These are phyloP conservation scores for Brassica cretica DNA, from an alignment of 345 rosid species.

Conservation along the genomic window DNA sequence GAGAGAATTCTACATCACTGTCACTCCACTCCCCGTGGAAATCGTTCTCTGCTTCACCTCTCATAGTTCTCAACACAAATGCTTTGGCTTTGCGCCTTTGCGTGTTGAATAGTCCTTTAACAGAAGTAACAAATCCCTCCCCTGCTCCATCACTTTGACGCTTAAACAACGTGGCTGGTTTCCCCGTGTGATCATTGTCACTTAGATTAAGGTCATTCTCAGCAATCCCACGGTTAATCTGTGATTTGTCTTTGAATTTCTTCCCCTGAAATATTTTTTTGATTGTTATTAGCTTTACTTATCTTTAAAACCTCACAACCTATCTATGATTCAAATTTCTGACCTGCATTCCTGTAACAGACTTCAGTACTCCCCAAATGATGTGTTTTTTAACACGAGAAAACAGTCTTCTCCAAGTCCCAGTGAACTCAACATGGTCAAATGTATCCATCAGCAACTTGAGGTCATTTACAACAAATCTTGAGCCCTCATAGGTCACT, in stretches of 20 bases:
- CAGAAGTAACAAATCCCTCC: conserved; percentile 92
- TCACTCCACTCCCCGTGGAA: conserved; percentile 94
- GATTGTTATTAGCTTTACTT: conserved; percentile 1
- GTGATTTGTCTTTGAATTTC: conserved; percentile 87
- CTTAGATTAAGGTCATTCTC: conserved; percentile 77
- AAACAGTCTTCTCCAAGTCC: conserved; percentile 95
- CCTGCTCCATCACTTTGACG: conserved; percentile 95
- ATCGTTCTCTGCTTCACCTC: conserved; percentile 90
- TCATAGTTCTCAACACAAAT: conserved; percentile 90
- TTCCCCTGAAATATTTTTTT: conserved; percentile 57
- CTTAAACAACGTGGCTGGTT: conserved; percentile 61
- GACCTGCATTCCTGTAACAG: conserved; percentile 99
- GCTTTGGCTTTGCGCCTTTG: conserved; percentile 93
- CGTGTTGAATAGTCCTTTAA: conserved; percentile 86
- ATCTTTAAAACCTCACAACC: neutral
- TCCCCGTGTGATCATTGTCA: conserved; percentile 72
- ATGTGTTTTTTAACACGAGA: conserved; percentile 98
- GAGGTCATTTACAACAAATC: conserved; percentile 95
- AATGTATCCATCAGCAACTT: conserved; percentile 96
- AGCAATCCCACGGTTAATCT: conserved; percentile 59
- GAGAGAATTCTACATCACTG: conserved; percentile 81
- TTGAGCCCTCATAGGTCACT: conserved; percentile 89
- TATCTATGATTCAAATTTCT: conserved; percentile 3
- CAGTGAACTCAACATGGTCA: conserved; percentile 80
- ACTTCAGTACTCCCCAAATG: conserved; percentile 97